Evolutionary conservation across 306 rosid species (phyloP), one percentile per base, ranked within the genome.

Genomic region (Acacia crassicarpa): DNA sequence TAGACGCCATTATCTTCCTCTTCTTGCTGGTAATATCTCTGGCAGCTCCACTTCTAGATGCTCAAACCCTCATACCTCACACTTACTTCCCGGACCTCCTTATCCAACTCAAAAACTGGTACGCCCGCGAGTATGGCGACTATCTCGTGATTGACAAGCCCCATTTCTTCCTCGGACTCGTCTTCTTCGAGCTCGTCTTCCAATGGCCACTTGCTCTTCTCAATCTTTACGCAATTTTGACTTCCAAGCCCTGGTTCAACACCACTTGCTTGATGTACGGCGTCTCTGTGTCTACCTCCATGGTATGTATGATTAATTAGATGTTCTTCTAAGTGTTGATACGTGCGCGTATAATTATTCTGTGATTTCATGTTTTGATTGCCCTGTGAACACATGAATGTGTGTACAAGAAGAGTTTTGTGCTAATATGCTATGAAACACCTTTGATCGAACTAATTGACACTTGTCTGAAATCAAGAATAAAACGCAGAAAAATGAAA

Each of bases 201-300:
- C 95, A 91, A 84, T 95, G 97, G 97, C 97, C 95, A 2, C 90
- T 93, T 17, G 38, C 78, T 4, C 87, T 95, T 9, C 76, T 85
- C 85, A 93, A 84, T 73, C 54, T 95, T 72, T 91, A 90, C 78
- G 97, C 76, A 6, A 83, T 89, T 32, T 67, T 89, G 48, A 81
- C 84, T 46, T 65, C 87, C 56, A 91, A 91, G 80, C 73, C 87
- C 74, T 95, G 99, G 99, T 88, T 85, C 84, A 88, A 80, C 40
- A 91, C 95, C 84, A 90, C 98, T 63, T 95, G 97, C 82, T 86
- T 93, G 94, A 84, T 93, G 72, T 86, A 88, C 78, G 98, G 92
- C 45, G 94, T 80, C 25, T 56, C 62, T 63, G 86, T 80, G 67
- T 49, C 82, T 27, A 78, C 98, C 69, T 81, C 92, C 73, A 84